Base-by-base conservation (phyloP, 2,329 filamentous ascomycete species). In the Cytospora schulzeri region DNA sequence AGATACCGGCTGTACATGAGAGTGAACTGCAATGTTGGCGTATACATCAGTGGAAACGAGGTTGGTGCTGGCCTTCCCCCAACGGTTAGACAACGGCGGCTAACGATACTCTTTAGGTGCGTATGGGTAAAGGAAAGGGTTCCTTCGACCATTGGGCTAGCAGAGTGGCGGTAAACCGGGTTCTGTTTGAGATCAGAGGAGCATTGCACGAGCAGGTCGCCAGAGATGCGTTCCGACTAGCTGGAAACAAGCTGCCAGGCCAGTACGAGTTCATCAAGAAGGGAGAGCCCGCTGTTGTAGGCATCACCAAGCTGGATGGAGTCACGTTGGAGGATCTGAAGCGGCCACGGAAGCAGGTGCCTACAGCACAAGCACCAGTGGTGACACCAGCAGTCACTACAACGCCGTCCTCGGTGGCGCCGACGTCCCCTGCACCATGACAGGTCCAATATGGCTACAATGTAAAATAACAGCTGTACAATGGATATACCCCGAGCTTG, bases 71-170 rank as follows among this genome's bases (percentile, higher is more conserved):
- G 11, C 22, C 31, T 24, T 4, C 41, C 45, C 45, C 19, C 3
- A 24, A 3, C 24, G 9, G 38, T 48, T 5, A 22, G 15, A 5
- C 7, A 6, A 9, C n/a, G 8, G n/a, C 54, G 15, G 55, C 64
- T 67, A 26, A 67, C 55, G 28, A 38, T 19, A 45, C 31, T 19
- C 12, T 31, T 26, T 22, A 89, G 87, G 90, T 92, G 76, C 90
- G 95, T 85, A 99, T 99, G 96, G 95, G 95, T 76, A 99, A 98
- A 80, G 95, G 95, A 79, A 99, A 99, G 77, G 95, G 95, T 71
- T 91, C 89, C 68, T 98, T 99, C 75, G 95, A 99, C 76, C 92
- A 96, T 75, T 99, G 95, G 95, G 93, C 94, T 5, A 87, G 91
- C 26, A 88, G 94, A 77, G 88, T 98, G 70, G 88, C 92, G 11